Evolutionary conservation across 768 basidiomycete genomes (phyloP).

Genomic region (Russula compacta): DNA sequence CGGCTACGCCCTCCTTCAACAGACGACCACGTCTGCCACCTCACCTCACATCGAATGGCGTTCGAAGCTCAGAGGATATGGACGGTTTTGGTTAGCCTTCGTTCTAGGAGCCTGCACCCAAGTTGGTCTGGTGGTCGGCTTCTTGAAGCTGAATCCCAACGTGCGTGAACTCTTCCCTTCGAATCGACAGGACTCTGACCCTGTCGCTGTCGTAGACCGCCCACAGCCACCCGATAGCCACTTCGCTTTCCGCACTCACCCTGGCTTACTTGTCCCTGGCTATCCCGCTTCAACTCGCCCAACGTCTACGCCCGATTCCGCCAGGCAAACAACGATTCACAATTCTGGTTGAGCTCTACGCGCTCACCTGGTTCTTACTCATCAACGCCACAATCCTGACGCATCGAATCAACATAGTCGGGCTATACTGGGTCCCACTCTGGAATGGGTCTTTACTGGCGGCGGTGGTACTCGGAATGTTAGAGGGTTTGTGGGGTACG

Average conservation of each 20-base stretch:
- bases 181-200: neutral
- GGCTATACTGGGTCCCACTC: conserved; percentile 47
- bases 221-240: conserved; percentile 47
- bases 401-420: conserved; percentile 36
- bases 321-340: conserved; percentile 42
- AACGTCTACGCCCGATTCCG: conserved; percentile 24
- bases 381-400: conserved; percentile 40
- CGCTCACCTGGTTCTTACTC: conserved; percentile 51
- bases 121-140: conserved; percentile 38
- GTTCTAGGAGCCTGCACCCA: conserved; percentile 38
- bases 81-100: conserved; percentile 56
- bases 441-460: conserved; percentile 43
- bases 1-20: conserved; percentile 23
- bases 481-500: conserved; percentile 29
- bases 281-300: conserved; percentile 32
- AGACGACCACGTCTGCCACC: conserved; percentile 3
- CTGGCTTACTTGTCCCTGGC: conserved; percentile 43
- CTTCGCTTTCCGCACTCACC: conserved; percentile 40
- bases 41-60: neutral
- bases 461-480: conserved; percentile 31
- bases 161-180: conserved; percentile 33
- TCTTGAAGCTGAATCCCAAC: conserved; percentile 51
- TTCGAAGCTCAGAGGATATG: conserved; percentile 31
- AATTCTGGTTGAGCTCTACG: conserved; percentile 44
- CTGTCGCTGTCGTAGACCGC: conserved; percentile 38